A percentile compares a stretch with the other conserved stretches of the same genome.
phyloP scores from a whole-genome alignment of 1,284 basidiomycete genomes.

The Schizophyllum amplum region DNA sequence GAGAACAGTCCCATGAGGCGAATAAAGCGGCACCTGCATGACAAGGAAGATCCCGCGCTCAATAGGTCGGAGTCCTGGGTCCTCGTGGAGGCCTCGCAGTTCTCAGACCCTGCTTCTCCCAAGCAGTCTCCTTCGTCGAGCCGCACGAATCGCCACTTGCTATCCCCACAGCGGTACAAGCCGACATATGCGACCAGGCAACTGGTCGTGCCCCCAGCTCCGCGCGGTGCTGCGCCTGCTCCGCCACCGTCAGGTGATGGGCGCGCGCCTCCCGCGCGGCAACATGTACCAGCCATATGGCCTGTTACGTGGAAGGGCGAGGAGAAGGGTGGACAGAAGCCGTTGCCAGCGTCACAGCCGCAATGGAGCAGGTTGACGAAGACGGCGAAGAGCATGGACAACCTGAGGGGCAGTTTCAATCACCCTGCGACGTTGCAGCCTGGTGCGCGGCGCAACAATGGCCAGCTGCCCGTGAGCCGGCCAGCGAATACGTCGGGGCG shows the following conservation, averaged over 20 bases:
- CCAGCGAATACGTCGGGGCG: slow-evolving; percentile 11
- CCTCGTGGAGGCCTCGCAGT: slow-evolving; percentile 24
- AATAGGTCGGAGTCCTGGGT: slow-evolving; percentile 32
- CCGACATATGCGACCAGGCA: slow-evolving; percentile 23
- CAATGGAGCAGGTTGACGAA: slow-evolving; percentile 27
- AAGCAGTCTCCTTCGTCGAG: slow-evolving; percentile 13
- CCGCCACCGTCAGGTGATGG: slow-evolving; percentile 17
- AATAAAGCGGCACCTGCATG: slow-evolving; percentile 17
- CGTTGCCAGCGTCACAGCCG: slow-evolving; percentile 19
- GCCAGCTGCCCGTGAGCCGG: slow-evolving; percentile 24
- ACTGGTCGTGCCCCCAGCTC: slow-evolving; percentile 28
- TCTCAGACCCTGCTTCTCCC: slow-evolving; percentile 5
- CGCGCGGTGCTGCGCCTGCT: slow-evolving; percentile 29
- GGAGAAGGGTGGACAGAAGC: slow-evolving; percentile 23
- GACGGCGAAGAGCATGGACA: slow-evolving; percentile 51
- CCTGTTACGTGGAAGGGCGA: slow-evolving; percentile 44
- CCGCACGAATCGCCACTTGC: slow-evolving; percentile 18
- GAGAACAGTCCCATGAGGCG: slow-evolving; percentile 17
- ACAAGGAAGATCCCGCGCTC: slow-evolving; percentile 16
- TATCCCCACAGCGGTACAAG: slow-evolving; percentile 22
- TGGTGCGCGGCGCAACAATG: slow-evolving; percentile 22
- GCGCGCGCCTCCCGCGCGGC: slow-evolving; percentile 16
- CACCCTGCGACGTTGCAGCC: slow-evolving; percentile 30
- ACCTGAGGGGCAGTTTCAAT: slow-evolving; percentile 27
- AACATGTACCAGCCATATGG: slow-evolving; percentile 35